Conservation (phyloP, 371 early-diverging fungal genomes). For the Synchytrium microbalum region DNA sequence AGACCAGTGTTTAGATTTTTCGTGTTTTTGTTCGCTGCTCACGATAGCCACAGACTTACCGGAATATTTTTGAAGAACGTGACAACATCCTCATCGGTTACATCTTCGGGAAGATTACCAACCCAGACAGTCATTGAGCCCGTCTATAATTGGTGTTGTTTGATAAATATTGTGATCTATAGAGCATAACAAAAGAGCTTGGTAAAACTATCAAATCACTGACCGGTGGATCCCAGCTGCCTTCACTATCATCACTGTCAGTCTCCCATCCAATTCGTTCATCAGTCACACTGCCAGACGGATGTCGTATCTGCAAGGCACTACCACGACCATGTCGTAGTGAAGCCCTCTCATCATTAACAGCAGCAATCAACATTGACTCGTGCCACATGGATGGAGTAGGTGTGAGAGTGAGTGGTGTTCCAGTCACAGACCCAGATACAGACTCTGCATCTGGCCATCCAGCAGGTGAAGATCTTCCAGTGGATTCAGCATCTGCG, state of each 20-base stretch:
- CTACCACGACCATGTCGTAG: neutral
- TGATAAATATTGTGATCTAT: neutral
- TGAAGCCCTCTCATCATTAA: neutral
- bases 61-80: conserved; percentile 13
- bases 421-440: neutral
- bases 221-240: neutral
- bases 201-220: too few relatives aligned
- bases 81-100: conserved; percentile 16
- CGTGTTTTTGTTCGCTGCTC: neutral
- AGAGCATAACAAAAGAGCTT: too few relatives aligned
- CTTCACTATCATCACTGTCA: neutral
- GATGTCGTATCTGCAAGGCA: neutral
- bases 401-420: neutral
- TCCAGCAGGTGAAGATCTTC: neutral
- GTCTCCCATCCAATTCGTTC: neutral
- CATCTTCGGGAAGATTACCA: conserved; percentile 20
- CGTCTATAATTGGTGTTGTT: neutral
- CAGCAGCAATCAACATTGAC: too few relatives aligned
- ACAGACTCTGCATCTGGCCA: neutral
- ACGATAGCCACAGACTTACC: conserved; percentile 9
- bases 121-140: conserved; percentile 17
- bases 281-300: neutral
- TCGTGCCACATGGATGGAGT: neutral
- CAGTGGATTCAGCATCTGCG: neutral
- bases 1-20: too few relatives aligned